phyloP scores from a whole-genome alignment of 441 rosid genomes.

The Erodium trifolium region DNA sequence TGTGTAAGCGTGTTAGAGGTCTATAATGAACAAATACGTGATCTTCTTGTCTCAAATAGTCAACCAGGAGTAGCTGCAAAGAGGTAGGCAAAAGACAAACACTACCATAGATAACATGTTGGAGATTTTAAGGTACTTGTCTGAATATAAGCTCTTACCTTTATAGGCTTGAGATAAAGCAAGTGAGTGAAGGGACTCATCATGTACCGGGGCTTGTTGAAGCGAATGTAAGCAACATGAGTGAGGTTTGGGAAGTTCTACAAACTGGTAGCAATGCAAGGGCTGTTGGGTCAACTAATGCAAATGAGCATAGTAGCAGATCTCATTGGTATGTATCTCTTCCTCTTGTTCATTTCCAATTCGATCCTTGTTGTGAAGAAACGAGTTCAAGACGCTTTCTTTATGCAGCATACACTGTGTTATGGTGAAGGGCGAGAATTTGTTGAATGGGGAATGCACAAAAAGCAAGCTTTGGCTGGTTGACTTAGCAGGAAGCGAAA shows the following conservation, averaged over 20 bases:
- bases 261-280: constrained; percentile 80
- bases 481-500: constrained; percentile 94
- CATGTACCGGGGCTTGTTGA: constrained; percentile 89
- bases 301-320: constrained; percentile 90
- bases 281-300: constrained; percentile 80
- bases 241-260: constrained; percentile 87
- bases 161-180: constrained; percentile 75
- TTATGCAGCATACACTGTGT: constrained; percentile 70
- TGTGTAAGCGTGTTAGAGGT: constrained; percentile 93
- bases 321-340: constrained; percentile 65
- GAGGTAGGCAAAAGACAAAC: constrained; percentile 36
- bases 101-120: too few species aligned
- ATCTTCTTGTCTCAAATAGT: constrained; percentile 54
- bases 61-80: constrained; percentile 51
- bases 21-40: constrained; percentile 90
- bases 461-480: constrained; percentile 92
- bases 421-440: constrained; percentile 78
- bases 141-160: neutral
- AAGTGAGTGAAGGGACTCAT: constrained; percentile 66
- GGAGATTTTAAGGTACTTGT: neutral
- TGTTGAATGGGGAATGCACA: constrained; percentile 76
- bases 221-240: constrained; percentile 60
- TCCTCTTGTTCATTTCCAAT: constrained; percentile 4
- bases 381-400: neutral
- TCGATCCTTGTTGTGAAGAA: neutral